Base-by-base conservation (phyloP, 2,329 filamentous ascomycete genomes). In the Furcasterigmium sp. region DNA sequence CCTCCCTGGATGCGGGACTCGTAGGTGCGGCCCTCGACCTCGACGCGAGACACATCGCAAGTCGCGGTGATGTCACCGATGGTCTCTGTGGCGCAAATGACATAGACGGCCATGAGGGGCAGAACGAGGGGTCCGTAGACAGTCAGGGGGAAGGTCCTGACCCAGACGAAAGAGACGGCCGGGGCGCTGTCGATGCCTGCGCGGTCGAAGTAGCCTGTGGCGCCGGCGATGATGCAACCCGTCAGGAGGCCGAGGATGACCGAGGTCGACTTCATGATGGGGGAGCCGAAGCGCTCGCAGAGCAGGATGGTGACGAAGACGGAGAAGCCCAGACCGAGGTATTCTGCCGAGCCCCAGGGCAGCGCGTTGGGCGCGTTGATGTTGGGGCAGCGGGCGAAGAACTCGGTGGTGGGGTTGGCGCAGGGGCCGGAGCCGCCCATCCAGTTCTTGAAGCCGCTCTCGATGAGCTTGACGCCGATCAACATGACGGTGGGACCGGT, bases 1-100 rank as follows among this genome's bases (percentile, higher is more conserved):
- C 87, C 87, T 11, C 87, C 87, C 61, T 91, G 86, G 54, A 91
- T 86, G 9, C 85, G 77, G 32, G 78, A 85, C 62, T 91, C 85
- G 64, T 87, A 91, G 21, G 80, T 65, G 39, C 72, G 66, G 51
- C 87, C 87, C 19, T 85, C 78, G 39, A 91, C 84, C 58, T 89
- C 82, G 25, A 91, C 76, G 21, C 78, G 77, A 2, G 84, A 88
- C 11, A 91, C 86, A 55, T 91, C 87, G 62, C 85, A 91, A 2
- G 86, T 90, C 1, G 87, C 87, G 0, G 85, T 87, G 55, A 91
- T 85, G 51, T 89, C 85, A 28, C 86, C 85, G 41, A 91, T 89
- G 41, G 86, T 82, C 60, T 91, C 86, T 64, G 86, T 88, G 19
- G 85, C 84, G 44, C 84, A 77, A 47, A 90, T 84, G 52, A 91